Base-by-base conservation (phyloP, 2,329 filamentous ascomycete genomes). In the Phialophora verrucosa region DNA sequence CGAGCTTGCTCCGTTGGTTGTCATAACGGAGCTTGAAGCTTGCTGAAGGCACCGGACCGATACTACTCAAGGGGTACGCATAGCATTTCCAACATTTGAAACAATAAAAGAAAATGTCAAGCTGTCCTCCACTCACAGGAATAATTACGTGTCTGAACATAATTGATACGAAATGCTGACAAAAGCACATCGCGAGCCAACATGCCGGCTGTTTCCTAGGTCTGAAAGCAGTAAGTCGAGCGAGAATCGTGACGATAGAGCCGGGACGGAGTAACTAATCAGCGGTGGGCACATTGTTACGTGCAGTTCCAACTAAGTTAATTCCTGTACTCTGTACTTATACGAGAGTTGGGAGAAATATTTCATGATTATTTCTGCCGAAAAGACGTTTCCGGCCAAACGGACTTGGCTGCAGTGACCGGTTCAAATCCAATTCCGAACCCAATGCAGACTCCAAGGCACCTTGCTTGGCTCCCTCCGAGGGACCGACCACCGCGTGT, bases 1-100 rank as follows among this genome's bases (percentile, higher is more conserved):
- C 23, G 65, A 61, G 11, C 31, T 10, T 27, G n/a, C 57, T 23
- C 32, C 29, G 31, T 62, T 51, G 3, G n/a, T 31, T 17, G 58
- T 57, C 63, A 65, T 65, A 29, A 23, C 44, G 20, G 29, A 12
- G 14, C 23, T 25, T 49, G 23, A 17, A 31, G 6, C 7, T 20
- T 49, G 14, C 11, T 53, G 6, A 17, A 56, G 8, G 44, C n/a
- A 27, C 32, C 4, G 23, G 50, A 29, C 8, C 51, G 17, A n/a
- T 8, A n/a, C 25, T 31, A 31, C 29, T 32, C 12, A 54, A 29
- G 29, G 1, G 5, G 3, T 17, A 23, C 8, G 11, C 10, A 35
- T n/a, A 10, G 25, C 29, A n/a, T 2, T 35, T 17, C 12, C 53
- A 32, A 55, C 38, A 17, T 20, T 23, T 14, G 10, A 27, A 27